Conservation (phyloP, 2,329 filamentous ascomycete species). For the Myrmaecium sp. region DNA sequence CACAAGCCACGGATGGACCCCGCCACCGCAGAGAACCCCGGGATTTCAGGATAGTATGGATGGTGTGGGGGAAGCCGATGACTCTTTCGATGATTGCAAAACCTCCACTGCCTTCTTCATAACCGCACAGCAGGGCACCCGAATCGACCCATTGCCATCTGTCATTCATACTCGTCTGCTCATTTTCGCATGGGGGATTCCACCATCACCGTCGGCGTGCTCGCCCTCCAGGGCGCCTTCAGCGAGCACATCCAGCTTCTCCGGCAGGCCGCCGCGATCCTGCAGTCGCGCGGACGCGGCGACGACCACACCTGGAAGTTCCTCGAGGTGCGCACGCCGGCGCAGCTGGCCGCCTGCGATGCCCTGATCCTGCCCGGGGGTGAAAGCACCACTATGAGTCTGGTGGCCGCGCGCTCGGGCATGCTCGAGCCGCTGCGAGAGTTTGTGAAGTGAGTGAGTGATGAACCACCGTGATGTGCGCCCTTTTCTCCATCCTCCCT, state of each 20-base stretch:
- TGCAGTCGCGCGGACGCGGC: conserved; percentile 16
- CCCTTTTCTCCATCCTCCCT: no score
- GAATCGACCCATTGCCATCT: no score
- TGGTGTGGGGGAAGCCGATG: no score
- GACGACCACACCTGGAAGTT: conserved; percentile 36
- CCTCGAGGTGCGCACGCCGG: conserved; percentile 61
- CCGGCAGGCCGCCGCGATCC: conserved; percentile 42
- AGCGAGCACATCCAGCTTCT: conserved; percentile 71
- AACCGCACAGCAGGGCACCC: no score
- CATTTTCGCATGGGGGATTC: no score
- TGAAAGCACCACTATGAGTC: conserved; percentile 83
- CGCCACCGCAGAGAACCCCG: no score
- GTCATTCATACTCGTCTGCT: no score
- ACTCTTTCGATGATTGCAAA: no score
- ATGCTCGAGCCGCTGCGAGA: conserved; percentile 69
- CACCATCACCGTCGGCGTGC: conserved; percentile 39
- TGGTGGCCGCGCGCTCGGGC: conserved; percentile 67
- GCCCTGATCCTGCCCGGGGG: conserved; percentile 83
- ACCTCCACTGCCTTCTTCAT: no score
- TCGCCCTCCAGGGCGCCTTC: conserved; percentile 84
- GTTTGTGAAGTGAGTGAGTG: conserved; percentile 83
- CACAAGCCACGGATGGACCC: no score
- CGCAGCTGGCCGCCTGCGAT: conserved; percentile 56
- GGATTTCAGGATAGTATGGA: no score
- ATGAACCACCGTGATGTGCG: conserved; percentile 6